Evolutionary conservation across 306 rosid species (phyloP), one percentile per base, ranked within the genome.

Genomic region (Bauhinia variegata): DNA sequence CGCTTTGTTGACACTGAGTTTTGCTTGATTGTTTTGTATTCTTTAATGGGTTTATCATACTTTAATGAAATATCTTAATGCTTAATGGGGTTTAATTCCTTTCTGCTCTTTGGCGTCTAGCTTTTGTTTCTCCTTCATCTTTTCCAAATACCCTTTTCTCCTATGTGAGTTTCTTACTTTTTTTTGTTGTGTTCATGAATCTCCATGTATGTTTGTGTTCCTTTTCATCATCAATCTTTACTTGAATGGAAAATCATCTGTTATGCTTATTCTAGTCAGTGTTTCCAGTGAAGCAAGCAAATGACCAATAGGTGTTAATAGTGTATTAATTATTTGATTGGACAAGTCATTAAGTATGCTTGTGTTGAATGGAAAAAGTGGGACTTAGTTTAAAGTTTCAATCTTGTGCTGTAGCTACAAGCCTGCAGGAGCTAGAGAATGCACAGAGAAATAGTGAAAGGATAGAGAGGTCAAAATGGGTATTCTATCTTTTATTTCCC

Each of bases 191-290:
- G 36, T 56, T 0, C 19, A 17, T 13, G 64, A 66, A 48, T 66
- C 34, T 60, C 17, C n/a, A 16, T 76, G 43, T 60, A 71, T 52
- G 14, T 43, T 53, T 68, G 34, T n/a, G 47, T 50, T 42, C 15
- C 17, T 11, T 14, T 52, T 16, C 23, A 4, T 33, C 2, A 1
- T 23, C 2, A 23, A 23, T 23, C 28, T 23, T 23, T 23, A 23
- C 28, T 23, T 23, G 28, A 2, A 23, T 23, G 28, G 28, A 23
- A 23, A 23, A 23, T 23, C 28, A 23, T 23, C 28, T 23, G 28
- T 23, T 23, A 23, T 23, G 28, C 41, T 36, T 5, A 36, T 36
- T 36, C 41, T 36, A 36, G 5, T 36, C 6, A 36, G 5, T 36
- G 9, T 36, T 36, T 23, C 28, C 28, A 2, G 28, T 1, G 28